phyloP scores from a whole-genome alignment of 1,284 basidiomycete genomes.

The Cutaneotrichosporon dermatis region DNA sequence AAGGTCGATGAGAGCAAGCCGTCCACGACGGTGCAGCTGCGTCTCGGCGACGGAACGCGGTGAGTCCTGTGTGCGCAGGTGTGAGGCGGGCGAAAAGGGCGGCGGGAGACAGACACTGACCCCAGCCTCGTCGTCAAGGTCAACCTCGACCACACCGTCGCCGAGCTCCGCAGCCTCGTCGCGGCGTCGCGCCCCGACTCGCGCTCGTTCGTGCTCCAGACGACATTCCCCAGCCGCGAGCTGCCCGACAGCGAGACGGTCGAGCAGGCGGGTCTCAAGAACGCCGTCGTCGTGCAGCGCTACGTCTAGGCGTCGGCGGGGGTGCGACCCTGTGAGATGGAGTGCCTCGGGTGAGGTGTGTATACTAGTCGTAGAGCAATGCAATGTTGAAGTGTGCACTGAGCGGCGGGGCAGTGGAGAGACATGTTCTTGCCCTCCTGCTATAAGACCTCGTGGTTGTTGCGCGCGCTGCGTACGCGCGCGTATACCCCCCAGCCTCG shows the following conservation, averaged over 20 bases:
- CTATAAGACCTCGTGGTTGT: too few species aligned
- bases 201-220: constrained; percentile 70
- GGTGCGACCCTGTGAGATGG: too few species aligned
- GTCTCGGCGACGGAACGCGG: constrained; percentile 86
- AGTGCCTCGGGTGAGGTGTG: too few species aligned
- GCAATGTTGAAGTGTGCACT: too few species aligned
- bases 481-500: too few species aligned
- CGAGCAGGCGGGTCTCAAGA: constrained; percentile 65
- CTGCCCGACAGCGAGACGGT: constrained; percentile 70
- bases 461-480: too few species aligned
- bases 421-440: too few species aligned
- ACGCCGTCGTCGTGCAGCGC: constrained; percentile 80
- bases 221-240: constrained; percentile 74
- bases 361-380: too few species aligned
- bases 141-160: constrained; percentile 87
- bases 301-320: constrained; percentile 40
- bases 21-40: constrained; percentile 84
- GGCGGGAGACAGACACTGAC: too few species aligned
- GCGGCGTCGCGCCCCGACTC: constrained; percentile 81
- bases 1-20: constrained; percentile 58
- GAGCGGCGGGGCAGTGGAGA: too few species aligned
- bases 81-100: too few species aligned
- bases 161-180: constrained; percentile 80
- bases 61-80: constrained; percentile 43
- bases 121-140: constrained; percentile 61